Base-by-base conservation (phyloP, 371 early-diverging fungal species). In the Mucor racemosus region DNA sequence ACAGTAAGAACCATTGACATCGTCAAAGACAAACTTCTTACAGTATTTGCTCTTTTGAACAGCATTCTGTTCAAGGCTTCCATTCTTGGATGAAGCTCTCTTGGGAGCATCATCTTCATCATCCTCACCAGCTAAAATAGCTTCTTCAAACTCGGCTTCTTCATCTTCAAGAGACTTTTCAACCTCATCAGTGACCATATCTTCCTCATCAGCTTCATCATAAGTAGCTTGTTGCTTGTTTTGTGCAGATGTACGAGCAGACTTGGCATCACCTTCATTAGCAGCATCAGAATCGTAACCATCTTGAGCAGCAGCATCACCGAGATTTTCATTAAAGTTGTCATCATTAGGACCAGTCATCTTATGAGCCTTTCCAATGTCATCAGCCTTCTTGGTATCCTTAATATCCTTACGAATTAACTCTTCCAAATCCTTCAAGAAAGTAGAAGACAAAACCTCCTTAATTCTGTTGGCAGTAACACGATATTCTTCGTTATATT, bases 401-500 rank as follows among this genome's bases (percentile, higher is more conserved):
- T 78, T 87, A 77, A 81, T 80, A 64, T 93, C 77, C 41, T 71
- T 79, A 39, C 80, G 75, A 38, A 84, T 79, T 34, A 73, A 86
- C 13, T 86, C 88, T 70, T 94, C 94, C 44, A 99, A 81, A 35
- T 77, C 78, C 42, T 84, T 84, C 40, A 93, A 78, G 72, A 97
- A 95, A 31, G 84, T 77, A 38, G 70, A 58, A 73, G 92, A 92
- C 60, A 99, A 85, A 7, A 91, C 86, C 17, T 76, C 70, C 74
- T 91, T 91, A 11, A 99, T 85, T 35, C 89, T 90, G 10, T 71
- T 72, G 9, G 88, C 76, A 5, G 76, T 67, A n/a, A 96, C 84
- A 56, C 90, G 90, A 66, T 96, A 93, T 76, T 96, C 95, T 19
- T 83, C 78, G 57, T 78, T 69, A 74, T 94, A 95, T 58, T 94